A percentile compares a stretch with the other conserved stretches of the same genome.
phyloP scores from a whole-genome alignment of 2,329 filamentous ascomycete species.

The Harringtonia lauricola region DNA sequence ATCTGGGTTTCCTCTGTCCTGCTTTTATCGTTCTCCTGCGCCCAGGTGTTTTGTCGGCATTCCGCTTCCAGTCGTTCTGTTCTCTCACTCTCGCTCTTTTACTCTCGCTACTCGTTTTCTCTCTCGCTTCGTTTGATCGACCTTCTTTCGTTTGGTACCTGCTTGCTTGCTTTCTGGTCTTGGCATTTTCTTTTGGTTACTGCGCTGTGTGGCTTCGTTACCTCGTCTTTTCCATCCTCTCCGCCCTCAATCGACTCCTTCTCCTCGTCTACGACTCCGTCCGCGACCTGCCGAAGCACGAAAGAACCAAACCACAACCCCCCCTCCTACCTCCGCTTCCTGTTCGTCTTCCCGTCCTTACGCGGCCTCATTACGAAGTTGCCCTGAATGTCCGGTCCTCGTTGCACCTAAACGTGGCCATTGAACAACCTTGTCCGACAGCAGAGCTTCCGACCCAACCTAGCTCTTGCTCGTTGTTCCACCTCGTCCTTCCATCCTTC shows the following conservation, averaged over 20 bases:
- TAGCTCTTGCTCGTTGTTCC: constrained; percentile 6
- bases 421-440: constrained; percentile 8
- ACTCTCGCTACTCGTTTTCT: not conserved
- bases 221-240: constrained; percentile 1
- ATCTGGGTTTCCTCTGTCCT: not conserved
- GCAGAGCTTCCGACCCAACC: not conserved
- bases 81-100: not conserved
- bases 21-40: not conserved
- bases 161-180: too few relatives aligned
- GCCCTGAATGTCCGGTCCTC: constrained; percentile 4
- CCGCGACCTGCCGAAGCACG: too few relatives aligned
- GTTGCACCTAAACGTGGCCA: constrained; percentile 6
- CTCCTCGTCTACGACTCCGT: too few relatives aligned
- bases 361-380: too few relatives aligned
- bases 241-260: too few relatives aligned
- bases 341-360: too few relatives aligned
- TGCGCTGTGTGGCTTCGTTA: constrained; percentile 3
- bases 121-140: not conserved
- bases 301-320: too few relatives aligned
- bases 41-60: not conserved
- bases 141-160: not conserved
- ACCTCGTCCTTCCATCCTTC: not conserved
- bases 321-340: too few relatives aligned
- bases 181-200: not conserved
- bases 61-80: not conserved